Evolutionary conservation across 148 eudicot genomes (phyloP).

Genomic region (Nyssa sinensis): DNA sequence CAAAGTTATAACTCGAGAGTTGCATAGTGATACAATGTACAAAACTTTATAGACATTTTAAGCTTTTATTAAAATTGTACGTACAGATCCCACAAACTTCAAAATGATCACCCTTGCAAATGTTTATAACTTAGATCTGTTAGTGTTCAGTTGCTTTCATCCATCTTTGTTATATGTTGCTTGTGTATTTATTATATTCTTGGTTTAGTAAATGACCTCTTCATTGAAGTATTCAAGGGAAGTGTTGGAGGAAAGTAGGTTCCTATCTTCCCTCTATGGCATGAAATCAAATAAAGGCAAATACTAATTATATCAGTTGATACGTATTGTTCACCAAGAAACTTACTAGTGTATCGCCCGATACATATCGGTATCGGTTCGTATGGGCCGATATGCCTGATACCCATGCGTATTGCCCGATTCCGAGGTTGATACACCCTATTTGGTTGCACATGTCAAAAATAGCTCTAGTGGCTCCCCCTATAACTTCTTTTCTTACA

Average conservation of each 20-base stretch:
- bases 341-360: too few relatives aligned
- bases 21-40: background rate
- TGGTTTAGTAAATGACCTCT: slow-evolving; percentile 9
- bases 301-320: too few relatives aligned
- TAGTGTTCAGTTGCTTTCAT: background rate
- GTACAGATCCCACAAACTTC: background rate
- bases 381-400: too few relatives aligned
- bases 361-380: too few relatives aligned
- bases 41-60: background rate
- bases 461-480: too few relatives aligned
- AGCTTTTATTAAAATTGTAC: background rate
- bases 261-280: slow-evolving; percentile 11
- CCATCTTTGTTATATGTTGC: slow-evolving; percentile 1
- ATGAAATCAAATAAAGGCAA: too few relatives aligned
- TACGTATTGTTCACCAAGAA: too few relatives aligned
- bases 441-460: too few relatives aligned
- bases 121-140: background rate
- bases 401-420: too few relatives aligned
- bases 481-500: too few relatives aligned
- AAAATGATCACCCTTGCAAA: background rate
- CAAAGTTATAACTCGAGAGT: too few relatives aligned
- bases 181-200: background rate
- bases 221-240: slow-evolving; percentile 50
- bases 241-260: slow-evolving; percentile 96
- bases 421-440: too few relatives aligned